Base-by-base conservation (phyloP, 2,329 filamentous ascomycete genomes). In the Cordyceps cicadae region DNA sequence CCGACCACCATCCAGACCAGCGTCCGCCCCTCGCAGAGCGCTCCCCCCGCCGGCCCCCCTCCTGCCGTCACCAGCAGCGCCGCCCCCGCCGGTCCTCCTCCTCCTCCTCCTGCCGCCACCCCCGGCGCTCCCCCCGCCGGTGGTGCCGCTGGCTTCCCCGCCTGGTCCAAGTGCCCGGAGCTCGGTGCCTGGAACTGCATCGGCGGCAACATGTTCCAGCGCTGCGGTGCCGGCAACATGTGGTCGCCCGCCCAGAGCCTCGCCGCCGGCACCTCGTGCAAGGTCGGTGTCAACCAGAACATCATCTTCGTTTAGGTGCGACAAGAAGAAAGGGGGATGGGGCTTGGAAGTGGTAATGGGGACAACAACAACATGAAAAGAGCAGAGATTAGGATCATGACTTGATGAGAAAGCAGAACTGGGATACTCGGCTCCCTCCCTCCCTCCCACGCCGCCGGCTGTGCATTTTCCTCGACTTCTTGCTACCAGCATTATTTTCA, bases 171-270 rank as follows among this genome's bases (percentile, higher is more conserved):
- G 21, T 87, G 85, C 73, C 71, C 68, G 39, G 62, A 72, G 4
- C 83, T 87, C 66, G 85, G 85, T 21, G 66, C 70, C 17, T 87
- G 81, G 81, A 81, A 83, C 71, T 87, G 85, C 68, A 72, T 84
- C 29, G 75, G 72, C 19, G 83, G 82, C 54, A 72, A 70, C 26
- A 75, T 77, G 54, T 87, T 84, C 76, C 84, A 87, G 72, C 82
- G 83, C 60, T 87, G 84, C 66, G 83, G 82, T n/a, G 80, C 76
- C 15, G 84, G 84, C 6, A 65, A 70, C 59, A 52, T 8, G 39
- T 87, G 84, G 84, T 78, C 79, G 19, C 67, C 66, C 6, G 63
- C 75, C 45, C 75, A 80, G 62, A 66, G 71, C 41, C 77, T 86
- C 76, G 78, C 83, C 1, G 64, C 74, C 1, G 84, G 84, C 43